Conservation (phyloP, 331 rosid genomes). For the Acacia concinna region DNA sequence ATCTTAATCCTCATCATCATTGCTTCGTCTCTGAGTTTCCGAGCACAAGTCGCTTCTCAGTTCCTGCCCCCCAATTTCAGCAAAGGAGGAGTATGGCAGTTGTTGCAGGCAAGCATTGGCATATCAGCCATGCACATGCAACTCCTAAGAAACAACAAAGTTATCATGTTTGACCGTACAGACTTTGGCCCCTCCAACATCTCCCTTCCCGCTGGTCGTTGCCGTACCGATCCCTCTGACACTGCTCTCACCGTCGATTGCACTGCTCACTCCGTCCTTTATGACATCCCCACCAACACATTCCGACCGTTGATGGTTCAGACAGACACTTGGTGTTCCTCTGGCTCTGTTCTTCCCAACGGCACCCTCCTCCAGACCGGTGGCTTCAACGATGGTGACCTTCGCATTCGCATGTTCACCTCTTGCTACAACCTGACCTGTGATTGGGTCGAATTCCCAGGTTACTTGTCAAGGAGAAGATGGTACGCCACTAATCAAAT, state of each 20-base stretch:
- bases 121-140: slow-evolving; percentile 93
- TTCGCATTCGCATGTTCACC: slow-evolving; percentile 49
- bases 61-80: not conserved
- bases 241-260: slow-evolving; percentile 49
- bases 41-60: slow-evolving; percentile 17
- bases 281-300: slow-evolving; percentile 46
- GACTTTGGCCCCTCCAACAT: slow-evolving; percentile 65
- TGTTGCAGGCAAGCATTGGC: slow-evolving; percentile 56
- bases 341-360: slow-evolving; percentile 63
- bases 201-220: slow-evolving; percentile 47
- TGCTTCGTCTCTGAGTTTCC: slow-evolving; percentile 8
- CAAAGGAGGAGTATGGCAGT: slow-evolving; percentile 53
- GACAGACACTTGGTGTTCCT: slow-evolving; percentile 83
- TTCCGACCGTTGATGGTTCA: slow-evolving; percentile 54
- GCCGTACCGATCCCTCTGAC: slow-evolving; percentile 52
- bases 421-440: slow-evolving; percentile 52
- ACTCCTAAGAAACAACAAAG: slow-evolving; percentile 48
- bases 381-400: slow-evolving; percentile 68
- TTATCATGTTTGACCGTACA: slow-evolving; percentile 64
- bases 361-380: slow-evolving; percentile 81
- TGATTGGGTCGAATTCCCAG: slow-evolving; percentile 67
- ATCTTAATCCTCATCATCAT: slow-evolving; percentile 25
- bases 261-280: slow-evolving; percentile 72
- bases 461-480: slow-evolving; percentile 48
- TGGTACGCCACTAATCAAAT: slow-evolving; percentile 77